These are phyloP conservation scores for Rosa multiflora DNA, from an alignment of 306 rosid genomes.

Conservation along the genomic window DNA sequence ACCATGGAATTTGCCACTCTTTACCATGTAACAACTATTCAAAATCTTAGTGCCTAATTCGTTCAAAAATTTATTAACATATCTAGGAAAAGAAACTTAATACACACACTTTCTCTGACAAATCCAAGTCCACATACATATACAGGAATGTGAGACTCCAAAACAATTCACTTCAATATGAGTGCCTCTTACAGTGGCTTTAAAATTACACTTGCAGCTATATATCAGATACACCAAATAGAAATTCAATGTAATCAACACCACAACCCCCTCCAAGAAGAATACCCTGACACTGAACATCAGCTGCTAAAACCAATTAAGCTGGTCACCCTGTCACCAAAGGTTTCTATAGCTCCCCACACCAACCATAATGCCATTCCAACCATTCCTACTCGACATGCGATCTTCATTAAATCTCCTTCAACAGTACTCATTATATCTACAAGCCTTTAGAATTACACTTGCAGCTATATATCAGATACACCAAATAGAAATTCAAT, in stretches of 20 bases:
- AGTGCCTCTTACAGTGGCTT: neutral
- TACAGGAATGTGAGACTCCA: neutral
- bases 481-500: neutral
- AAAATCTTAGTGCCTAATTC: neutral
- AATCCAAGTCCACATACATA: no score
- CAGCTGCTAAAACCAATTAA: neutral
- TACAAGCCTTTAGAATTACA: no score
- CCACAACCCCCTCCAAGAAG: neutral
- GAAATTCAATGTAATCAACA: neutral
- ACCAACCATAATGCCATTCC: neutral
- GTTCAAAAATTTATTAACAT: no score
- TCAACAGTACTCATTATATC: neutral
- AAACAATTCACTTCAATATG: neutral
- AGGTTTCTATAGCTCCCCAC: neutral
- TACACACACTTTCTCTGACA: no score
- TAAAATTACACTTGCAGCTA: neutral
- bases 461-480: neutral
- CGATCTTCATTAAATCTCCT: neutral
- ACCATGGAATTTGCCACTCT: neutral
- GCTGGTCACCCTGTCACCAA: neutral
- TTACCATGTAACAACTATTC: neutral
- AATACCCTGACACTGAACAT: neutral
- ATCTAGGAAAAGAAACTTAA: neutral
- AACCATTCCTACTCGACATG: neutral
- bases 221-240: neutral